These are phyloP conservation scores for Suillus bovinus DNA, from an alignment of 768 basidiomycete genomes.

Conservation along the genomic window DNA sequence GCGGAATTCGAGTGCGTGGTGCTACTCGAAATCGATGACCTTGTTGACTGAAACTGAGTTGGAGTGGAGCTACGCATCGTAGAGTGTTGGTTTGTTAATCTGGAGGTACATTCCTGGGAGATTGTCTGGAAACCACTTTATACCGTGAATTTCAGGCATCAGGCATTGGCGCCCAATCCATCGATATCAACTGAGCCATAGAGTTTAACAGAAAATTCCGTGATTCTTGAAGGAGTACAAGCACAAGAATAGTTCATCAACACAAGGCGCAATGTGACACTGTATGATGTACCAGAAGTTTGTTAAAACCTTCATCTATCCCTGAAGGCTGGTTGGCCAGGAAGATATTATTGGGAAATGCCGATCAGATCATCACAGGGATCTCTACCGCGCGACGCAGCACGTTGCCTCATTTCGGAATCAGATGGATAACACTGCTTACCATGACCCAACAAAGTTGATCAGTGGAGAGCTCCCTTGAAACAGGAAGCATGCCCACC, in stretches of 20 bases:
- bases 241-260: background rate
- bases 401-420: constrained; percentile 7
- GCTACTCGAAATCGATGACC: background rate
- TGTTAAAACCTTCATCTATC: background rate
- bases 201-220: background rate
- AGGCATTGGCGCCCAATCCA: constrained; percentile 1
- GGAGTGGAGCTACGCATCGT: constrained; percentile 2
- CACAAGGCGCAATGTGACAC: background rate
- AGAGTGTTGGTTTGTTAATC: background rate
- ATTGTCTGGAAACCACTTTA: constrained; percentile 4
- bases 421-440: constrained; percentile 1
- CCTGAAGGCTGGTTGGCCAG: background rate
- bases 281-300: background rate
- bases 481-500: background rate
- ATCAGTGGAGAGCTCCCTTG: background rate
- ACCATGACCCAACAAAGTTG: background rate
- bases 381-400: background rate
- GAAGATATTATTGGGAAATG: background rate
- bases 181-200: constrained; percentile 3
- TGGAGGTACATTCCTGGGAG: background rate
- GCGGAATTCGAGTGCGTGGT: background rate
- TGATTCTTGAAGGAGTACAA: background rate
- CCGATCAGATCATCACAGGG: background rate
- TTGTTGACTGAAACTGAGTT: background rate
- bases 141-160: background rate